Conservation (phyloP, 345 rosid species). For the Microthlaspi erraticum region DNA sequence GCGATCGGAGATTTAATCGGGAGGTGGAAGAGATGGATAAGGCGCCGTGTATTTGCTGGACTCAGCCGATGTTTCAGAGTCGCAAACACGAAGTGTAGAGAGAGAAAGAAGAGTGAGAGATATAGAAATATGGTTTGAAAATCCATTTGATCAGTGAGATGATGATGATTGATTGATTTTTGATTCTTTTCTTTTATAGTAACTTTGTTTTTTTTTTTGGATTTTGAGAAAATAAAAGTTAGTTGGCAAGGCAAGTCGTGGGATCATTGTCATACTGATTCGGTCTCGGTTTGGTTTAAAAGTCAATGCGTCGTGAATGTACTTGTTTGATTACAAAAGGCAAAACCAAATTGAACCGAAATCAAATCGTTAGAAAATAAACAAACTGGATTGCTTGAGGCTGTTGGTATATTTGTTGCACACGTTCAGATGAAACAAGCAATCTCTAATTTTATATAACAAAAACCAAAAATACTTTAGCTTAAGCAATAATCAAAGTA, state of each 20-base stretch:
- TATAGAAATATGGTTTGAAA: background rate
- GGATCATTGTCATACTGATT: background rate
- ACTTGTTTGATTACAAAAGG: background rate
- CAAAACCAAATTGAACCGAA: background rate
- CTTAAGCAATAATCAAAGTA: background rate
- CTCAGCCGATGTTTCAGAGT: constrained; percentile 5
- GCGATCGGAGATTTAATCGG: constrained; percentile 36
- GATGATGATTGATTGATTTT: constrained; percentile 1
- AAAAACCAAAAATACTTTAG: background rate
- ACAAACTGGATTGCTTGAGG: background rate
- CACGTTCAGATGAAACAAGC: background rate
- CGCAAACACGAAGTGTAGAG: constrained; percentile 30
- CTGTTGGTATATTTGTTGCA: background rate
- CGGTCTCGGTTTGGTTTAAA: constrained; percentile 5
- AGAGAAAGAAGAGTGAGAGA: constrained; percentile 22
- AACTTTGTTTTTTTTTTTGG: background rate
- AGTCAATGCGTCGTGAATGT: constrained; percentile 1
- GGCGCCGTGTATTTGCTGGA: background rate
- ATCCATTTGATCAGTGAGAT: constrained; percentile 22
- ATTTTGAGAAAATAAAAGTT: background rate
- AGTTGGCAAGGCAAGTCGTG: constrained; percentile 13
- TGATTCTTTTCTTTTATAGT: background rate
- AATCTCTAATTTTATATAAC: background rate
- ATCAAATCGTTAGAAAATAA: background rate
- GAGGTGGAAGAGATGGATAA: constrained; percentile 13